Base-by-base conservation (phyloP, 805 yeast genomes). In the Starmerella apicola region DNA sequence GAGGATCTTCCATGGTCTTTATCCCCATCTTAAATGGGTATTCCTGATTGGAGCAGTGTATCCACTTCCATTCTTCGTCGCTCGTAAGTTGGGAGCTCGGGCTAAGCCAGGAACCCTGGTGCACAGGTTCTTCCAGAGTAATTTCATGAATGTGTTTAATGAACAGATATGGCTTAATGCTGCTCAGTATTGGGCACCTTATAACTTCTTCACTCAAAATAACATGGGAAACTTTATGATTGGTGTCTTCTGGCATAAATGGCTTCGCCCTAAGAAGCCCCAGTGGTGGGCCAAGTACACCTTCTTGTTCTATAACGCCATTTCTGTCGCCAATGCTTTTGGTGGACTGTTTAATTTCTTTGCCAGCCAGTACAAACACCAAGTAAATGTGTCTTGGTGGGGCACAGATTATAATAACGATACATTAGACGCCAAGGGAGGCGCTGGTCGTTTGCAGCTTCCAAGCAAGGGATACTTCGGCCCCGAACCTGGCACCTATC, bases 11-110 rank as follows among this genome's bases (percentile, higher is more conserved):
- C 61, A 66, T 40, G 72, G 71, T 0, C 52, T 76, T 5, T 78
- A 78, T 51, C 82, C 83, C 2, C 61, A 68, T 5, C 58, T 78
- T 46, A 70, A 71, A 53, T 77, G 72, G 69, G 70, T 78, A 44
- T 78, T 78, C 64, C 58, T 77, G 29, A 61, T 75, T 40, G 83
- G 83, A 10, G 57, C 56, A 0, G 34, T 65, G 53, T 46, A 41
- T 34, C 49, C 54, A 4, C 32, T 42, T 19, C 41, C 50, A 6
- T 47, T 52, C 31, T 44, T 49, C 41, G 27, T 41, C 3, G 37
- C 22, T 1, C 44, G 52, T 3, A 32, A 17, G 15, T 10, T 37
- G 16, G 13, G 8, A 38, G 22, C 23, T 15, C 10, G 29, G 25
- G 47, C 54, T 60, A 9, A 27, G 32, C 5, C 45, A 66, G 17